Evolutionary conservation across 73 alveolate species (phyloP).

Genomic region (Diophrys sp.): DNA sequence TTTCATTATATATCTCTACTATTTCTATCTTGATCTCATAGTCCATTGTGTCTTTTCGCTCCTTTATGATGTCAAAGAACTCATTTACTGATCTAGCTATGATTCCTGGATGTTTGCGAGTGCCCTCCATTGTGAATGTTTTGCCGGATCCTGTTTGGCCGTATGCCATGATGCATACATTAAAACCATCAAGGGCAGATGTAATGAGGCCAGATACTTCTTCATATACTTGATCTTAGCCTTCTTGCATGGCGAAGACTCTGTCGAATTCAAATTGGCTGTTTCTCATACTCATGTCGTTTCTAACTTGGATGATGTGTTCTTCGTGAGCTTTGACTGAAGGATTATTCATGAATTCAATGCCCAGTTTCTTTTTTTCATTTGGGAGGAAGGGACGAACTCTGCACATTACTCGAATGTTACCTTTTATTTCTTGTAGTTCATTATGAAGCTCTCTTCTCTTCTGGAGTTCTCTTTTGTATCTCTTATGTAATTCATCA

Average conservation of each 20-base stretch:
- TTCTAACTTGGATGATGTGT: slow-evolving; percentile 23
- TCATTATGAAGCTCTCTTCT: slow-evolving; percentile 60
- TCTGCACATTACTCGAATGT: slow-evolving; percentile 87
- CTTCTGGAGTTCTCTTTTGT: slow-evolving; percentile 23
- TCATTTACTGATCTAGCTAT: slow-evolving; percentile 60
- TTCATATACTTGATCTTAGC: slow-evolving; percentile 65
- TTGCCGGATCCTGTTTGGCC: slow-evolving; percentile 94
- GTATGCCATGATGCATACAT: slow-evolving; percentile 85
- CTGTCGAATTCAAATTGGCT: slow-evolving; percentile 69
- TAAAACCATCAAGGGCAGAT: slow-evolving; percentile 81
- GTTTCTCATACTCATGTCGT: slow-evolving; percentile 36
- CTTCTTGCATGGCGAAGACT: slow-evolving; percentile 57
- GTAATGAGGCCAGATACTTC: slow-evolving; percentile 75
- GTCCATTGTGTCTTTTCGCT: slow-evolving; percentile 39
- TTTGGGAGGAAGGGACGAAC: slow-evolving; percentile 38
- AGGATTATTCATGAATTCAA: slow-evolving; percentile 46
- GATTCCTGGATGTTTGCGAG: slow-evolving; percentile 64
- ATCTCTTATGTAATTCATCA: slow-evolving; percentile 6
- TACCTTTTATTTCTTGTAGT: slow-evolving; percentile 88
- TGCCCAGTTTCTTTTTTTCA: slow-evolving; percentile 19
- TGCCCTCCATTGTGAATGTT: slow-evolving; percentile 83
- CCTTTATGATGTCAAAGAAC: slow-evolving; percentile 53
- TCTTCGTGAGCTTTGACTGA: slow-evolving; percentile 40
- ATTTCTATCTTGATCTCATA: slow-evolving; percentile 37
- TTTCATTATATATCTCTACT: slow-evolving; percentile 70